Conservation (phyloP, 2,329 filamentous ascomycete species). For the Blastomyces silverae region DNA sequence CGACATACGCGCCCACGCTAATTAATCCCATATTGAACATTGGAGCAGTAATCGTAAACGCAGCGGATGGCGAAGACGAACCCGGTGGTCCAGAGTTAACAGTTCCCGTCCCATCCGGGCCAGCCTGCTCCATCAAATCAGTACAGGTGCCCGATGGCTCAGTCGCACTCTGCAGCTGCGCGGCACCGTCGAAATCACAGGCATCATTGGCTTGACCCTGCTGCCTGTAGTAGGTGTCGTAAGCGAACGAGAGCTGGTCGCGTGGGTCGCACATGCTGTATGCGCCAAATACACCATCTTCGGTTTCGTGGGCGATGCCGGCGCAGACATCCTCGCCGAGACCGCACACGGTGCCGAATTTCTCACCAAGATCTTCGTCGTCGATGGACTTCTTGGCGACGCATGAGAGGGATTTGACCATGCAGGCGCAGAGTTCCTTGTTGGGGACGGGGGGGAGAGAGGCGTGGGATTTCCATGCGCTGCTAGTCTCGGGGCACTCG, state of each 20-base stretch:
- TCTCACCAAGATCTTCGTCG: constrained; percentile 53
- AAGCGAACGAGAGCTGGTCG: constrained; percentile 40
- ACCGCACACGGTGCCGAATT: constrained; percentile 54
- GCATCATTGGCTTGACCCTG: constrained; percentile 34
- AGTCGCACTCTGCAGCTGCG: constrained; percentile 33
- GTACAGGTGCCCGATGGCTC: constrained; percentile 35
- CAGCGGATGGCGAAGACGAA: constrained; percentile 29
- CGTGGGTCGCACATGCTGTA: constrained; percentile 42
- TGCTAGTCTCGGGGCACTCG: constrained; percentile 61
- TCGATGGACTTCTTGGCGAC: constrained; percentile 54
- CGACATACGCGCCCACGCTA: constrained; percentile 41
- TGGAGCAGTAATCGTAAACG: constrained; percentile 24
- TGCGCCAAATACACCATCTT: constrained; percentile 40
- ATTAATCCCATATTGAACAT: constrained; percentile 36
- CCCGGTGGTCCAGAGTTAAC: constrained; percentile 31
- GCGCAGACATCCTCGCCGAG: constrained; percentile 33
- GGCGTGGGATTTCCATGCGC: constrained; percentile 60
- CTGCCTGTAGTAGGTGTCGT: constrained; percentile 42
- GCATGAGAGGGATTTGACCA: constrained; percentile 68
- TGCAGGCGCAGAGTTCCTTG: constrained; percentile 72
- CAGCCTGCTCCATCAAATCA: constrained; percentile 37
- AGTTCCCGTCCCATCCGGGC: constrained; percentile 35
- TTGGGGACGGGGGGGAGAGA: constrained; percentile 79
- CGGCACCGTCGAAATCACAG: constrained; percentile 41
- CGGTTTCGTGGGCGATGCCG: constrained; percentile 37